phyloP scores from a whole-genome alignment of 768 basidiomycete genomes.

The Crucibulum laeve region DNA sequence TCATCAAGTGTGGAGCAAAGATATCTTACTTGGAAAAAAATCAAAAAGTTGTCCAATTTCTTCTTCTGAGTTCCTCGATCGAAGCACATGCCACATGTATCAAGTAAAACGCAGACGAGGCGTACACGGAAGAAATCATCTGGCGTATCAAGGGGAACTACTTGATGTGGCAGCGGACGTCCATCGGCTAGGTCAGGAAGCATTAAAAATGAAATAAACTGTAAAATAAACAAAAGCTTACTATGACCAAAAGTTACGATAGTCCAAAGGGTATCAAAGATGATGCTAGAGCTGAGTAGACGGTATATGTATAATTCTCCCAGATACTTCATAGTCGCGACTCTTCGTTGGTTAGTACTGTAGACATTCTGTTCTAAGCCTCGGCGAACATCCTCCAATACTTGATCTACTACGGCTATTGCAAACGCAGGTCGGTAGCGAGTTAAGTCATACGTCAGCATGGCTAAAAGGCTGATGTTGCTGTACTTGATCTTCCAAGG shows the following conservation, averaged over 20 bases:
- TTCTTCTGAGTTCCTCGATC: slow-evolving; percentile 89
- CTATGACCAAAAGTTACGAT: slow-evolving; percentile 94
- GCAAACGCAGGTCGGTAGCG: slow-evolving; percentile 89
- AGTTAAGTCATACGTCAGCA: slow-evolving; percentile 92
- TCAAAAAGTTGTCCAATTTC: slow-evolving; percentile 89
- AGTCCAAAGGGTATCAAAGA: slow-evolving; percentile 94
- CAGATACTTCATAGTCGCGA: slow-evolving; percentile 91
- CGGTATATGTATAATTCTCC: slow-evolving; percentile 98
- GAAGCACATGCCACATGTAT: slow-evolving; percentile 97
- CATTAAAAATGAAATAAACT: not conserved
- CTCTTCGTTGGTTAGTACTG: slow-evolving; percentile 88
- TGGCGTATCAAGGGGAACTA: slow-evolving; percentile 79
- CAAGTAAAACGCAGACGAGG: slow-evolving; percentile 86
- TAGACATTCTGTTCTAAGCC: slow-evolving; percentile 95
- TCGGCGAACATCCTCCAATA: slow-evolving; percentile 86
- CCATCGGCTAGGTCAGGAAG: slow-evolving; percentile 68
- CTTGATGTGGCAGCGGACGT: slow-evolving; percentile 75
- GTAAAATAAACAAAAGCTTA: slow-evolving; percentile 35
- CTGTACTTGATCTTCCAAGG: slow-evolving; percentile 97
- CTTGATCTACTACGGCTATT: slow-evolving; percentile 87
- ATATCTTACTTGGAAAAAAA: slow-evolving; percentile 81
- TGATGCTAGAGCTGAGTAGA: slow-evolving; percentile 78
- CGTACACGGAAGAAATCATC: slow-evolving; percentile 96
- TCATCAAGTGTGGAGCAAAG: not conserved
- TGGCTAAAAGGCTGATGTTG: slow-evolving; percentile 85